Base-by-base conservation (phyloP, 1,139 yeast genomes). In the Suhomyces kunorum region DNA sequence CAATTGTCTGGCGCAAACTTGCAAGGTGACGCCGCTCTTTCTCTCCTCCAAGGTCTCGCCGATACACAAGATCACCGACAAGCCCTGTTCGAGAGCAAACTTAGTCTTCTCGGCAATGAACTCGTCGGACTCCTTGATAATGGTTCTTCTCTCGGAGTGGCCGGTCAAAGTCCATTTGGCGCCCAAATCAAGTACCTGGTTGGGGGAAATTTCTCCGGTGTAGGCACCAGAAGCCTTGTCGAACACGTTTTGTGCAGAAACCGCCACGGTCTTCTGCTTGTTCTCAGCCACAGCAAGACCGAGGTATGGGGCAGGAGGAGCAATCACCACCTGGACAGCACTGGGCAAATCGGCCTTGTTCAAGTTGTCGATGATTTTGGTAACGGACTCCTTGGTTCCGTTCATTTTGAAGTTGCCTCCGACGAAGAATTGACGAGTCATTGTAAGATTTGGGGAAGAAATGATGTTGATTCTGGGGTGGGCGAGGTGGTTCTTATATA, bases 381-480 rank as follows among this genome's bases (percentile, higher is more conserved):
- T 80, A 67, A 92, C 85, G 61, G 95, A 85, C 59, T 79, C 80
- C 72, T 82, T 83, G 64, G 96, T 76, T 66, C 99, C 98, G 80
- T 92, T 94, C 89, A 94, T 85, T 74, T 92, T 92, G 80, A 92
- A 90, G 89, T 92, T 92, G 63, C 98, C 98, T 59, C 98, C 98
- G 61, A 86, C 90, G 66, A 92, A 89, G 78, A 90, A 90, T 74
- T 83, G 85, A 78, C 98, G 89, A 67, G 95, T 81, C 96, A 71
- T 59, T 40, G 29, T 58, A 31, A 15, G 12, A 8, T 5, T 9
- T 16, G 28, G 25, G 32, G 6, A 17, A 28, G 26, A 29, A 19
- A 17, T 29, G 32, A 12, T 18, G 32, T n/a, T 8, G 25, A 8
- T 18, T 12, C 14, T 12, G 8, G 8, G 32, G 37, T 28, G 39